These are phyloP conservation scores for Verticillium dahliae DNA, from an alignment of 2,329 filamentous ascomycete genomes.

Conservation along the genomic window DNA sequence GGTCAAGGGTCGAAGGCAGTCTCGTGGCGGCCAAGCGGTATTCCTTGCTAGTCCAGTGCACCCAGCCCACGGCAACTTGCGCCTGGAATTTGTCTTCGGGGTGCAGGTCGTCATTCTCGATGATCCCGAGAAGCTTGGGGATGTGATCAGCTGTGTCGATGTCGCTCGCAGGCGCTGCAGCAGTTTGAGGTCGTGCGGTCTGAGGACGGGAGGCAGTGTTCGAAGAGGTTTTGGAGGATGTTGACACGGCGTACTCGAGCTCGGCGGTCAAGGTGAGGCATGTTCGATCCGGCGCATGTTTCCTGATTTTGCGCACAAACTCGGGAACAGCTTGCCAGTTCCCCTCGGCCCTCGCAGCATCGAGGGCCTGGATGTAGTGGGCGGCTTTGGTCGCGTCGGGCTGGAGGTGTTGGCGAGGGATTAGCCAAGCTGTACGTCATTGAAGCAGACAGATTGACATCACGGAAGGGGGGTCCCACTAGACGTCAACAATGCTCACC, in stretches of 20 bases:
- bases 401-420: slow-evolving; percentile 4
- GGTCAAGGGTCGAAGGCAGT: slow-evolving; percentile 58
- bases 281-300: slow-evolving; percentile 79
- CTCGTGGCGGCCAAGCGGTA: slow-evolving; percentile 53
- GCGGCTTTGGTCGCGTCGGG: slow-evolving; percentile 58
- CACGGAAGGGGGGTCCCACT: not conserved
- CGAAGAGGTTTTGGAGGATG: slow-evolving; percentile 39
- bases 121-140: slow-evolving; percentile 46
- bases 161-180: slow-evolving; percentile 26
- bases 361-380: slow-evolving; percentile 75
- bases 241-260: slow-evolving; percentile 59
- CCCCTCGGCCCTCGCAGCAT: slow-evolving; percentile 80
- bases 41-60: slow-evolving; percentile 73
- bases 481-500: not conserved
- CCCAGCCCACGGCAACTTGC: slow-evolving; percentile 75
- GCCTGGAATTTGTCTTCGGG: slow-evolving; percentile 67
- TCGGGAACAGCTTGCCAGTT: slow-evolving; percentile 84
- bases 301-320: slow-evolving; percentile 85
- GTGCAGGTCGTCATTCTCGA: slow-evolving; percentile 49
- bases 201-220: slow-evolving; percentile 29
- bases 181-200: slow-evolving; percentile 20
- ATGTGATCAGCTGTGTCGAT: slow-evolving; percentile 38
- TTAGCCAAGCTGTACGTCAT: slow-evolving; percentile 11
- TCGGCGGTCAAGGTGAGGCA: slow-evolving; percentile 67
- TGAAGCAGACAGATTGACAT: not conserved